Conservation (phyloP, 140 eudicot genomes). For the Flaveria floridana region DNA sequence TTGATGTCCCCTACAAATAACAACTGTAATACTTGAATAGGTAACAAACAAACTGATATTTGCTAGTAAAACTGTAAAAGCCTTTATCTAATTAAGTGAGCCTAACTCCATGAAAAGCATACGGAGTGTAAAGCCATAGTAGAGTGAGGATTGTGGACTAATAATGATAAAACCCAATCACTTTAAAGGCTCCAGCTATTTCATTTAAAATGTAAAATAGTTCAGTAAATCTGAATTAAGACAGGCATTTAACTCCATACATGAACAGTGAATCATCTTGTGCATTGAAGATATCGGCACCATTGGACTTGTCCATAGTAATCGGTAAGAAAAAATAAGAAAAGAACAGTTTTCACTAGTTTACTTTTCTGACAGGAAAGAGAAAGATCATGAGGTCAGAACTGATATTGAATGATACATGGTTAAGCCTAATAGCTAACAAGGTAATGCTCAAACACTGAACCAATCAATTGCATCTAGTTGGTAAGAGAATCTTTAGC, state of each 20-base stretch:
- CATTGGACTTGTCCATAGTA: neutral
- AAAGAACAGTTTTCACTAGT: neutral
- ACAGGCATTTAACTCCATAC: neutral
- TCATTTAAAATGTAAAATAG: neutral
- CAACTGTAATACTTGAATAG: conserved; percentile 14
- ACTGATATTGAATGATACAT: neutral
- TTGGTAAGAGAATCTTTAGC: neutral
- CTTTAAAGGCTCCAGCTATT: conserved; percentile 8
- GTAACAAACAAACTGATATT: neutral
- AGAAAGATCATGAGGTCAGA: neutral
- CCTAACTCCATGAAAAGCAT: neutral
- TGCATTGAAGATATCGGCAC: neutral
- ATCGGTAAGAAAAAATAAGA: neutral
- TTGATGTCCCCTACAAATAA: conserved; percentile 60
- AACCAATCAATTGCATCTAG: neutral
- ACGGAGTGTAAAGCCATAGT: neutral
- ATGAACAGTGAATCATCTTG: neutral
- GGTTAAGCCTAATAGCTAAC: neutral
- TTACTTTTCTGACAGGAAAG: neutral
- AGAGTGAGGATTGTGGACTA: neutral
- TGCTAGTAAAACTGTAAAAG: conserved; percentile 4
- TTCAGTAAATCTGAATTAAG: neutral
- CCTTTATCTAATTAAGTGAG: conserved; percentile 7
- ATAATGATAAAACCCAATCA: conserved; percentile 12
- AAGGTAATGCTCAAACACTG: neutral